A percentile compares a stretch with the other conserved stretches of the same genome.
Evolutionary conservation across 371 early-diverging fungal genomes (phyloP).

Genomic region (Mortierella sp.): DNA sequence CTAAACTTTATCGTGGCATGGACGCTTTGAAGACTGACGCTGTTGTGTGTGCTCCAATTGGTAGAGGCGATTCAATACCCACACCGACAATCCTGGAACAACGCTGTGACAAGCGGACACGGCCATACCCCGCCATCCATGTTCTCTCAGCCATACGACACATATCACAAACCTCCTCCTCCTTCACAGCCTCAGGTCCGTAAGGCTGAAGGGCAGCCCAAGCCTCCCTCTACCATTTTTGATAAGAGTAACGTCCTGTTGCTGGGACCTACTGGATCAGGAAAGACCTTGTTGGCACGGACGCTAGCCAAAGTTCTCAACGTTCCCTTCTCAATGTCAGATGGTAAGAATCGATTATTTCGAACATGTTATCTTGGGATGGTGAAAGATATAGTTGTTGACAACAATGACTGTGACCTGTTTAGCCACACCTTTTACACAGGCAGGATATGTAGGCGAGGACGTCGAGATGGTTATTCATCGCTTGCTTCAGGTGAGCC

Average conservation of each 20-base stretch:
- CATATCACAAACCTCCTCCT: slow-evolving; percentile 39
- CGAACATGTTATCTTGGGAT: background rate
- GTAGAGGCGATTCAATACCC: slow-evolving; percentile 51
- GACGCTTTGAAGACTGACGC: background rate
- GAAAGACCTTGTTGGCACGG: slow-evolving; percentile 83
- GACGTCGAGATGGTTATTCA: slow-evolving; percentile 92
- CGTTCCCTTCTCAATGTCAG: slow-evolving; percentile 93
- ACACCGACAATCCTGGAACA: slow-evolving; percentile 52
- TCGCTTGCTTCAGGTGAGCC: slow-evolving; percentile 77
- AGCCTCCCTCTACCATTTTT: slow-evolving; percentile 58
- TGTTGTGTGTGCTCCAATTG: background rate
- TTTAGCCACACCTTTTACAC: slow-evolving; percentile 86
- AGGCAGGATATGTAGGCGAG: slow-evolving; percentile 95
- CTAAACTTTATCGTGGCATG: slow-evolving; percentile 20
- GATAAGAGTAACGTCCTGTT: slow-evolving; percentile 92
- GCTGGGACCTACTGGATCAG: slow-evolving; percentile 89
- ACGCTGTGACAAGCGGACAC: slow-evolving; percentile 40
- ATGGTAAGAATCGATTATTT: slow-evolving; percentile 57
- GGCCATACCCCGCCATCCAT: slow-evolving; percentile 36
- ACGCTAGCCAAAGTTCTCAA: slow-evolving; percentile 87
- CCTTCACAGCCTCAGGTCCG: slow-evolving; percentile 16
- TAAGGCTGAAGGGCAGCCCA: slow-evolving; percentile 19
- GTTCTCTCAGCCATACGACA: slow-evolving; percentile 50
- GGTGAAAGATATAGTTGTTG: background rate
- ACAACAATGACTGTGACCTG: background rate